Conservation (phyloP, 305 asterid species). For the Salvia sclarea region DNA sequence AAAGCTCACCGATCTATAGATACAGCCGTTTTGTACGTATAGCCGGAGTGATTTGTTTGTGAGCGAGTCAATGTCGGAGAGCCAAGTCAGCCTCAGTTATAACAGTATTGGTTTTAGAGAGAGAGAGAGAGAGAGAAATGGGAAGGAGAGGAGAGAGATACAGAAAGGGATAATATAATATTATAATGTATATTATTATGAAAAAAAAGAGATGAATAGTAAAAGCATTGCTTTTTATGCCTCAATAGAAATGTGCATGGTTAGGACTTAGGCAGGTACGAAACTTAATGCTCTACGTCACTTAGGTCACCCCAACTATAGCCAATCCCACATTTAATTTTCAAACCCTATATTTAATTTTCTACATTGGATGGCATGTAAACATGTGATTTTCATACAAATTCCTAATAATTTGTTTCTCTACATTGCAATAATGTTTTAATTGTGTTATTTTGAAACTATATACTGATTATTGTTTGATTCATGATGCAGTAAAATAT, state of each 20-base stretch:
- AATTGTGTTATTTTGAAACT: no score
- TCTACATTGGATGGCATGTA: background rate
- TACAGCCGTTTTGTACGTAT: slow-evolving; percentile 34
- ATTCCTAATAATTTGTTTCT: no score
- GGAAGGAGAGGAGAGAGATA: slow-evolving; percentile 20
- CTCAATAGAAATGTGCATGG: slow-evolving; percentile 24
- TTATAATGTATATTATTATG: no score
- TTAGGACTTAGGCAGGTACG: slow-evolving; percentile 23
- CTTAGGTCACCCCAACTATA: background rate
- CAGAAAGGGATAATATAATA: background rate
- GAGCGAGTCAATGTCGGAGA: slow-evolving; percentile 67
- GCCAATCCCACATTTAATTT: slow-evolving; percentile 7
- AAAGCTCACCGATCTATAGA: slow-evolving; percentile 59
- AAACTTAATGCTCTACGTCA: background rate
- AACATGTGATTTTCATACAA: background rate
- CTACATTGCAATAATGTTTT: no score
- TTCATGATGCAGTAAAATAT: no score
- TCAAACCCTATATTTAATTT: background rate
- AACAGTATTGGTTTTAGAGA: slow-evolving; percentile 34
- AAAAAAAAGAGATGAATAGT: background rate
- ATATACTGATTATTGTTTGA: no score
- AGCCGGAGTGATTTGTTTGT: slow-evolving; percentile 41
- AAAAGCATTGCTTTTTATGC: slow-evolving; percentile 19
- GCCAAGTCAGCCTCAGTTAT: slow-evolving; percentile 49
- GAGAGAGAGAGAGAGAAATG: slow-evolving; percentile 14